Conservation (phyloP, 805 yeast species). For the Pichia pseudocactophila region DNA sequence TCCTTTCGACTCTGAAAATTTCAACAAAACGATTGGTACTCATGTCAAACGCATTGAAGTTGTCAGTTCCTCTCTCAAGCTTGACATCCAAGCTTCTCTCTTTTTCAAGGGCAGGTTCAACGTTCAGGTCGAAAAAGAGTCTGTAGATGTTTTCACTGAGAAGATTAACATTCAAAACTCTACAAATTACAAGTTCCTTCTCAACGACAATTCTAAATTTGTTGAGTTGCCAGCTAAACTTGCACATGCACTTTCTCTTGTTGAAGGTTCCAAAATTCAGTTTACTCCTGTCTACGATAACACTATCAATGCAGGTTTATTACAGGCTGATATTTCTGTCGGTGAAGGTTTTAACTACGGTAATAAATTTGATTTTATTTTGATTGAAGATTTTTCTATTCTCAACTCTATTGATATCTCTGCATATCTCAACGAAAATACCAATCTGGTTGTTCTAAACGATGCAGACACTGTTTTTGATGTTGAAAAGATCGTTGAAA, state of each 20-base stretch:
- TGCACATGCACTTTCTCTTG: slow-evolving; percentile 62
- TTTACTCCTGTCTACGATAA: slow-evolving; percentile 68
- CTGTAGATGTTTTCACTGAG: slow-evolving; percentile 25
- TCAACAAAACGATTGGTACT: slow-evolving; percentile 49
- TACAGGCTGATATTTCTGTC: slow-evolving; percentile 51
- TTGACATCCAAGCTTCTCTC: slow-evolving; percentile 67
- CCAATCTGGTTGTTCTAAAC: slow-evolving; percentile 41
- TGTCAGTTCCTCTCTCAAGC: slow-evolving; percentile 44
- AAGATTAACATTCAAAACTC: slow-evolving; percentile 28
- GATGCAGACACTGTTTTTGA: slow-evolving; percentile 32
- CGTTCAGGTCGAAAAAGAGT: slow-evolving; percentile 42
- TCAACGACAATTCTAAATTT: slow-evolving; percentile 52
- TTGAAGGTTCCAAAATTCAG: slow-evolving; percentile 40
- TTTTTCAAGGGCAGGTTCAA: slow-evolving; percentile 38
- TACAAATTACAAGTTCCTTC: slow-evolving; percentile 51
- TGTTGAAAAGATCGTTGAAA: slow-evolving; percentile 37
- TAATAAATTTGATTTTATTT: slow-evolving; percentile 53
- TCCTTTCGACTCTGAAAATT: slow-evolving; percentile 64
- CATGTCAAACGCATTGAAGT: slow-evolving; percentile 55
- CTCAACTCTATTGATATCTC: slow-evolving; percentile 53
- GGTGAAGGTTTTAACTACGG: slow-evolving; percentile 25
- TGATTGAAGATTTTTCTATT: slow-evolving; percentile 53
- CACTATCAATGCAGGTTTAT: slow-evolving; percentile 59
- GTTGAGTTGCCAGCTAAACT: slow-evolving; percentile 52
- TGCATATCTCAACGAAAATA: slow-evolving; percentile 47